Evolutionary conservation across 1,284 basidiomycete species (phyloP).

Genomic region (Sphagnurus paluster): DNA sequence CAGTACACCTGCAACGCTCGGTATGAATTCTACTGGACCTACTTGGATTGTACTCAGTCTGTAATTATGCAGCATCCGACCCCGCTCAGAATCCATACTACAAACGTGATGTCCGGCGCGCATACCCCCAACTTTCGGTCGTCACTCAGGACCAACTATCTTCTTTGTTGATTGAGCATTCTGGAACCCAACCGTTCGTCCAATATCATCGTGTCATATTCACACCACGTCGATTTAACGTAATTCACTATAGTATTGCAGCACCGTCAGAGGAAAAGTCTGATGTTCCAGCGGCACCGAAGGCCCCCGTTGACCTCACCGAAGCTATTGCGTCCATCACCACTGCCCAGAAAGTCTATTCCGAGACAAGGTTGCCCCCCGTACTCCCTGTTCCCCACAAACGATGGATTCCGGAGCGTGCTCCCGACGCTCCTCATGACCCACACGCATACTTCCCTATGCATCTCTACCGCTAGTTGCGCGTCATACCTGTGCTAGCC

Average conservation of each 20-base stretch:
- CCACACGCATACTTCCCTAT: conserved; percentile 84
- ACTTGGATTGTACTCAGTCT: conserved; percentile 1
- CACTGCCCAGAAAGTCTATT: conserved; percentile 61
- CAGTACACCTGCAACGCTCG: conserved; percentile 85
- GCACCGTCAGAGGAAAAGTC: conserved; percentile 51
- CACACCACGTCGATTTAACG: conserved; percentile 1
- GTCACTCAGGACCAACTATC: conserved; percentile 83
- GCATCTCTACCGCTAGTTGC: conserved; percentile 70
- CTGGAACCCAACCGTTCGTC: conserved; percentile 64
- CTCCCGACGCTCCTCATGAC: conserved; percentile 75
- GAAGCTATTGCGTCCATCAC: conserved; percentile 70
- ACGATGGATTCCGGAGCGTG: conserved; percentile 69
- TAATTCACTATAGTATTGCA: conserved; percentile 45
- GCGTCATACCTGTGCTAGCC: not conserved
- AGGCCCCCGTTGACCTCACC: conserved; percentile 57
- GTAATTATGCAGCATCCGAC: conserved; percentile 62
- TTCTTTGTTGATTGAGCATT: conserved; percentile 80
- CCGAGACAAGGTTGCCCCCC: conserved; percentile 71
- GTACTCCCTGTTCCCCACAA: conserved; percentile 61
- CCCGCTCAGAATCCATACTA: conserved; percentile 87
- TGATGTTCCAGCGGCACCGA: conserved; percentile 47
- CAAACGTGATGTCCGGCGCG: conserved; percentile 92
- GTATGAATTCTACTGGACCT: conserved; percentile 36
- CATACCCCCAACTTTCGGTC: conserved; percentile 86
- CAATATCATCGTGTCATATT: conserved; percentile 1